phyloP scores from a whole-genome alignment of 768 basidiomycete species.

The Lyophyllum semitale region DNA sequence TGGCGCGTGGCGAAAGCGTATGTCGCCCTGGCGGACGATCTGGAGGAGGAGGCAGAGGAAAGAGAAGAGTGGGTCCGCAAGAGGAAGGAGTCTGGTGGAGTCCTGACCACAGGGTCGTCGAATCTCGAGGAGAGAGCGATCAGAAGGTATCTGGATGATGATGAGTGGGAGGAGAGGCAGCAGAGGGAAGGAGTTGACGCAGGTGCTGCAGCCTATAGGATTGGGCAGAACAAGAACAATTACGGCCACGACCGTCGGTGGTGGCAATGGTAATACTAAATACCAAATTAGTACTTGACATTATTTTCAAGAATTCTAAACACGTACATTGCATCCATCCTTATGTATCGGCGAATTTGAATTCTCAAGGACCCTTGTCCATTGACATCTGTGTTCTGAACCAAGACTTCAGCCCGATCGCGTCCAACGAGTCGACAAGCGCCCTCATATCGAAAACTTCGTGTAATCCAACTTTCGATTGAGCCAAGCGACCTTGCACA shows the following conservation, averaged over 20 bases:
- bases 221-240: slow-evolving; percentile 1
- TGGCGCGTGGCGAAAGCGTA: slow-evolving; percentile 69
- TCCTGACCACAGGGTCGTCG: not conserved
- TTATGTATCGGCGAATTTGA: not conserved
- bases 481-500: slow-evolving; percentile 20
- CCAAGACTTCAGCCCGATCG: slow-evolving; percentile 36
- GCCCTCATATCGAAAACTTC: slow-evolving; percentile 38
- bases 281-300: not conserved
- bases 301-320: too few species aligned
- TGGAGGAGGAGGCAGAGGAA: slow-evolving; percentile 27
- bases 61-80: slow-evolving; percentile 32
- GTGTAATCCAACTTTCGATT: slow-evolving; percentile 31
- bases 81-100: slow-evolving; percentile 11
- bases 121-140: slow-evolving; percentile 53
- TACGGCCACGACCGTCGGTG: not conserved
- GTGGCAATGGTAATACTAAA: not conserved
- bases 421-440: slow-evolving; percentile 31
- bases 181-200: slow-evolving; percentile 1
- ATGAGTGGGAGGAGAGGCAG: slow-evolving; percentile 62
- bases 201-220: not conserved
- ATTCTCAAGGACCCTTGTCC: slow-evolving; percentile 24
- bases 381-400: slow-evolving; percentile 39
- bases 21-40: slow-evolving; percentile 62
- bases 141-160: slow-evolving; percentile 64
- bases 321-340: not conserved